phyloP scores from a whole-genome alignment of 2,329 filamentous ascomycete species.

The Stemphylium beticola region DNA sequence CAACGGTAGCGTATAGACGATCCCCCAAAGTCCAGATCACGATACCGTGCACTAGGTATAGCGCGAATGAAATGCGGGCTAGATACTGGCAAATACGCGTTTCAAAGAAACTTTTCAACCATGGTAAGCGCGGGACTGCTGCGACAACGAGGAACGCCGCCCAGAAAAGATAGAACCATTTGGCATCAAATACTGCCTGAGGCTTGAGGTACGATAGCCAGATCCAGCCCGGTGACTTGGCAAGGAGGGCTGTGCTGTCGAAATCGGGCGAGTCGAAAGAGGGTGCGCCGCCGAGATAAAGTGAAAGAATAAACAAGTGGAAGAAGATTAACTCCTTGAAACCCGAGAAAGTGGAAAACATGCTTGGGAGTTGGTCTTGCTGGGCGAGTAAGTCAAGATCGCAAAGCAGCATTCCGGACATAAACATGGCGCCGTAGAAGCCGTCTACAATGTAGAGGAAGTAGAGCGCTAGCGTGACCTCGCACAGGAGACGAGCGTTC shows the following conservation, averaged over 20 bases:
- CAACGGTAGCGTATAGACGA: conserved; percentile 66
- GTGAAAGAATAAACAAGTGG: conserved; percentile 54
- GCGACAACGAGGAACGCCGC: conserved; percentile 64
- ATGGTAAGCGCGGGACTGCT: conserved; percentile 62
- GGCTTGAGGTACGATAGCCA: conserved; percentile 67
- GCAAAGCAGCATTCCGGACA: conserved; percentile 45
- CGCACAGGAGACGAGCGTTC: conserved; percentile 62
- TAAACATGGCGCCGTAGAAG: conserved; percentile 58
- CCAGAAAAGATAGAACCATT: conserved; percentile 72
- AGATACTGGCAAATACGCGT: conserved; percentile 60
- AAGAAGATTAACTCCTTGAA: conserved; percentile 53
- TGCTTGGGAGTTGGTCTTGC: conserved; percentile 38
- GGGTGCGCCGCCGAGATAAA: conserved; percentile 68
- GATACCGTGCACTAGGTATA: conserved; percentile 65
- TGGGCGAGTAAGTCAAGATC: conserved; percentile 45
- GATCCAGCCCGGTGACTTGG: conserved; percentile 65
- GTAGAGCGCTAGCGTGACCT: conserved; percentile 64
- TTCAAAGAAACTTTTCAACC: conserved; percentile 57
- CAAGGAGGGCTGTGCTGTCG: conserved; percentile 53
- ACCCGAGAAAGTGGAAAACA: conserved; percentile 61
- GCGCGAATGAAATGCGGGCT: conserved; percentile 62
- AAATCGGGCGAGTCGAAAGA: conserved; percentile 52
- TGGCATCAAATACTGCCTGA: conserved; percentile 69
- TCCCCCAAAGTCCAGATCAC: conserved; percentile 56
- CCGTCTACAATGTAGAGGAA: conserved; percentile 73